Percentiles rank a stretch among this genome's conserved stretches.
These are phyloP conservation scores for Apiotrichum siamense DNA, from an alignment of 1,284 basidiomycete genomes.

Conservation along the genomic window DNA sequence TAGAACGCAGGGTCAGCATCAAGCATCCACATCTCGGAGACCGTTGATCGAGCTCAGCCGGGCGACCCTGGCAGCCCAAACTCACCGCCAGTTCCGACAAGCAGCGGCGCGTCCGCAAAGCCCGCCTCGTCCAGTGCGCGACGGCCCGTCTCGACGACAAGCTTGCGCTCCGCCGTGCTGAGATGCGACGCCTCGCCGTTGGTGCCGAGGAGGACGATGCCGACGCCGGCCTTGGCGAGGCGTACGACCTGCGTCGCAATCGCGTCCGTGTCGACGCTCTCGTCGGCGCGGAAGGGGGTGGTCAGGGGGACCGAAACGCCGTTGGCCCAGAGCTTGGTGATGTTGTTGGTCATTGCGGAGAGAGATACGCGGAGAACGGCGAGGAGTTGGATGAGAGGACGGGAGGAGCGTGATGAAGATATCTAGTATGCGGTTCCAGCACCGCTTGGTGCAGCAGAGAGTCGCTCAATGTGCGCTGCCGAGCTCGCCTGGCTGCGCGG, in stretches of 20 bases:
- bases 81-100: slow-evolving; percentile 78
- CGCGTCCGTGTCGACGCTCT: slow-evolving; percentile 44
- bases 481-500: too few species aligned
- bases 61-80: too few species aligned
- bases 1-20: slow-evolving; percentile 1
- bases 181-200: slow-evolving; percentile 57
- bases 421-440: too few species aligned
- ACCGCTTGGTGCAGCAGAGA: too few species aligned
- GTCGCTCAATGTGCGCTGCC: too few species aligned
- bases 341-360: slow-evolving; percentile 6
- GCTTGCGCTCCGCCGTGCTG: slow-evolving; percentile 61
- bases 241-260: slow-evolving; percentile 48
- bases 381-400: not conserved
- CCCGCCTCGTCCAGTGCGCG: slow-evolving; percentile 68
- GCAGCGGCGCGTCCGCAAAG: slow-evolving; percentile 61
- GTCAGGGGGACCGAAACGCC: slow-evolving; percentile 50
- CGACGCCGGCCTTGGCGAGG: slow-evolving; percentile 48
- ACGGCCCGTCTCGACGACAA: slow-evolving; percentile 61
- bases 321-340: slow-evolving; percentile 29
- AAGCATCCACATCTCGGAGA: not conserved
- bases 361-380: not conserved
- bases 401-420: not conserved
- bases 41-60: too few species aligned
- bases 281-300: slow-evolving; percentile 47
- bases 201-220: slow-evolving; percentile 49